phyloP scores from a whole-genome alignment of 1,284 basidiomycete genomes.

The Leccinum colubrinum region DNA sequence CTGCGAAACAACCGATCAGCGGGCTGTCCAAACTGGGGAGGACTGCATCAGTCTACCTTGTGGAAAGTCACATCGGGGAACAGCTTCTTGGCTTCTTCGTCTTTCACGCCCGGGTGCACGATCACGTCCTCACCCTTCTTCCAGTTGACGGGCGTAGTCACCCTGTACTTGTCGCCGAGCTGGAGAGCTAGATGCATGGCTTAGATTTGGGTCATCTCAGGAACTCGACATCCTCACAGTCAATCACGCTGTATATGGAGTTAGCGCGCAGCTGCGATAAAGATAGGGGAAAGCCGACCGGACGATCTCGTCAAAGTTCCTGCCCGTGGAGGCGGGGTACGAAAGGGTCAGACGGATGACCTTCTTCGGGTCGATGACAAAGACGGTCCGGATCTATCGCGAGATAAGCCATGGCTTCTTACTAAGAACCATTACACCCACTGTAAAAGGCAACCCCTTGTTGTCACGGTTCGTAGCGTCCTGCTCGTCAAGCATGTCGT shows the following conservation, averaged over 20 bases:
- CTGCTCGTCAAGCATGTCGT: constrained; percentile 96
- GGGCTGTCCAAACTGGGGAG: neutral
- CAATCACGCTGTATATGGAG: constrained; percentile 49
- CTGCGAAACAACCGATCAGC: constrained; percentile 11
- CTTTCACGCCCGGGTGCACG: constrained; percentile 85
- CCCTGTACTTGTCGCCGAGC: constrained; percentile 86
- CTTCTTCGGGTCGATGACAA: constrained; percentile 92
- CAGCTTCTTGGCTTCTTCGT: constrained; percentile 86
- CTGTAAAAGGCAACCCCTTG: constrained; percentile 87
- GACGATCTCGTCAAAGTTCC: constrained; percentile 87
- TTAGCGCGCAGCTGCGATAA: constrained; percentile 9
- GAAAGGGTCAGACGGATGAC: constrained; percentile 86
- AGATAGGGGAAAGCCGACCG: constrained; percentile 46
- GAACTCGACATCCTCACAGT: constrained; percentile 43
- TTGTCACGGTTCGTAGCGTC: constrained; percentile 93
- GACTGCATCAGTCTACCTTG: constrained; percentile 46
- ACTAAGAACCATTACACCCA: constrained; percentile 10
- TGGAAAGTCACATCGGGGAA: constrained; percentile 76
- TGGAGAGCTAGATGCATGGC: constrained; percentile 63
- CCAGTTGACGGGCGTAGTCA: constrained; percentile 94
- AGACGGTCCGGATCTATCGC: constrained; percentile 87
- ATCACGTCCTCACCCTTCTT: constrained; percentile 92
- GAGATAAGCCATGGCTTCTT: constrained; percentile 8
- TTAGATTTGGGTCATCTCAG: constrained; percentile 4
- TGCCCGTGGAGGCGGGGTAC: constrained; percentile 87